These are phyloP conservation scores for Hordeum vulgare DNA, from an alignment of 176 grass and related monocot species.

Conservation along the genomic window MorexV3_pseudomolecules_assembly NC_058521.1:603683420-603683919, in stretches of 20 bases:
- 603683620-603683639: background rate
- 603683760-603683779: constrained; percentile 44
- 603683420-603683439: background rate
- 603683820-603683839: constrained; percentile 75
- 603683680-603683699: background rate
- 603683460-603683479: background rate
- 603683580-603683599: background rate
- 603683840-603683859: constrained; percentile 64
- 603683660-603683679: background rate
- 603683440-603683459: too few species aligned
- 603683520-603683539: background rate
- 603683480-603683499: background rate
- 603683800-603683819: constrained; percentile 63
- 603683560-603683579: background rate
- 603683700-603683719: background rate
- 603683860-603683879: background rate
- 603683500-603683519: background rate
- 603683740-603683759: constrained; percentile 13
- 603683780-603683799: constrained; percentile 76
- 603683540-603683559: background rate
- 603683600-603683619: background rate
- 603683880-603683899: background rate
- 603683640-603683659: background rate
- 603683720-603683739: background rate
- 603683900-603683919: constrained; percentile 6